Evolutionary conservation across 495 filamentous ascomycete genomes (phyloP).

Genomic region (Xylaria venustula): DNA sequence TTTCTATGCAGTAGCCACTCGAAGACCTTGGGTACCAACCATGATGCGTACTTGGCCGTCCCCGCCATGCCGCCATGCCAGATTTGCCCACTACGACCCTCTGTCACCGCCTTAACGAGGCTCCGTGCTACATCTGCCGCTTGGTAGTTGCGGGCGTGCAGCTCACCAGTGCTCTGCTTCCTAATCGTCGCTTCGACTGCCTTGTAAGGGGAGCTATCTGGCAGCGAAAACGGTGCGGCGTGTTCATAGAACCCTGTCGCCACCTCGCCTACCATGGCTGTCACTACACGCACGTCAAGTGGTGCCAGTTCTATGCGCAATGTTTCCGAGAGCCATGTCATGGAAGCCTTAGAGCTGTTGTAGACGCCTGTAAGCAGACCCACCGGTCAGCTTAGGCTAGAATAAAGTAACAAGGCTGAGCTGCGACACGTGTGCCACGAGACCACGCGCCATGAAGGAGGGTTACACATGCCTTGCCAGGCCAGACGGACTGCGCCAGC

Average conservation of each 20-base stretch:
- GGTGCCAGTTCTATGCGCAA: constrained; percentile 40
- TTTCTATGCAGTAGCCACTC: constrained; percentile 12
- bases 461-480: not conserved
- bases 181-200: not conserved
- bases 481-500: not conserved
- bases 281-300: constrained; percentile 34
- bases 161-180: not conserved
- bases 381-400: not conserved
- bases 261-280: constrained; percentile 26
- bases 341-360: constrained; percentile 36
- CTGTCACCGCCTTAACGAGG: not conserved
- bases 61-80: not conserved
- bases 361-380: constrained; percentile 26
- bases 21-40: not conserved
- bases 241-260: constrained; percentile 2
- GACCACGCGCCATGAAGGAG: not conserved
- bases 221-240: not conserved
- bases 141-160: not conserved
- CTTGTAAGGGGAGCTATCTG: not conserved
- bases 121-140: not conserved
- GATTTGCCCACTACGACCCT: not conserved
- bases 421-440: not conserved
- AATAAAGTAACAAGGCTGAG: not conserved
- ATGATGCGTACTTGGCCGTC: not conserved
- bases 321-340: constrained; percentile 29